A percentile compares a stretch with the other conserved stretches of the same genome.
Evolutionary conservation across 2,329 filamentous ascomycete species (phyloP).

Genomic region (Fusarium aywerte): DNA sequence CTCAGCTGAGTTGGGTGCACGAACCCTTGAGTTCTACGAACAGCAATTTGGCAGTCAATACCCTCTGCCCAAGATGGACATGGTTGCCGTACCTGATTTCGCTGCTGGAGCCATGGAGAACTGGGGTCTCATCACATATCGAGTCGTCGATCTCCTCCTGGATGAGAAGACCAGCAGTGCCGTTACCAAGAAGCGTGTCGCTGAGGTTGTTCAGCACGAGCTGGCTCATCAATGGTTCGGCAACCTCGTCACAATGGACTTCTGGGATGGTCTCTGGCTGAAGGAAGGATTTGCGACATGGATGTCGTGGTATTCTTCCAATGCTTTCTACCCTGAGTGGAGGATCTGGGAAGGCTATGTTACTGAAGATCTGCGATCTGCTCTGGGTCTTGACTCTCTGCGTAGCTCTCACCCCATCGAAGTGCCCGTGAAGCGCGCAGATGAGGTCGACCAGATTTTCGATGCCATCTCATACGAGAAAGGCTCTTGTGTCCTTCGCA

Average conservation of each 20-base stretch:
- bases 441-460: conserved; percentile 98
- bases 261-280: conserved; percentile 97
- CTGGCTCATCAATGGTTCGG: conserved; percentile 98
- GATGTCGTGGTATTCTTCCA: conserved; percentile 77
- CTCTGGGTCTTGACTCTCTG: conserved; percentile 86
- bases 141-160: conserved; percentile 82
- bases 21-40: conserved; percentile 93
- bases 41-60: conserved; percentile 91
- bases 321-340: conserved; percentile 97
- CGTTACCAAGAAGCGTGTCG: conserved; percentile 89
- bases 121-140: conserved; percentile 95
- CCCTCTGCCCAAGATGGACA: conserved; percentile 52
- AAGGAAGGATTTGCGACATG: conserved; percentile 86
- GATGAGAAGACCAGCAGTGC: conserved; percentile 93
- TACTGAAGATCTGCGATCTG: conserved; percentile 89
- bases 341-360: conserved; percentile 98
- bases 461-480: conserved; percentile 98
- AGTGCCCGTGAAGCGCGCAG: conserved; percentile 92
- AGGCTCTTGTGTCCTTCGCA: conserved; percentile 93
- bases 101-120: conserved; percentile 98
- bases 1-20: conserved; percentile 88
- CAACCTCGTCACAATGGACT: conserved; percentile 97
- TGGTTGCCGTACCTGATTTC: conserved; percentile 91
- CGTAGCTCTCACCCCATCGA: conserved; percentile 97
- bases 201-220: conserved; percentile 96